Evolutionary conservation across 2,329 filamentous ascomycete species (phyloP).

Genomic region (Escovopsis sp.): DNA sequence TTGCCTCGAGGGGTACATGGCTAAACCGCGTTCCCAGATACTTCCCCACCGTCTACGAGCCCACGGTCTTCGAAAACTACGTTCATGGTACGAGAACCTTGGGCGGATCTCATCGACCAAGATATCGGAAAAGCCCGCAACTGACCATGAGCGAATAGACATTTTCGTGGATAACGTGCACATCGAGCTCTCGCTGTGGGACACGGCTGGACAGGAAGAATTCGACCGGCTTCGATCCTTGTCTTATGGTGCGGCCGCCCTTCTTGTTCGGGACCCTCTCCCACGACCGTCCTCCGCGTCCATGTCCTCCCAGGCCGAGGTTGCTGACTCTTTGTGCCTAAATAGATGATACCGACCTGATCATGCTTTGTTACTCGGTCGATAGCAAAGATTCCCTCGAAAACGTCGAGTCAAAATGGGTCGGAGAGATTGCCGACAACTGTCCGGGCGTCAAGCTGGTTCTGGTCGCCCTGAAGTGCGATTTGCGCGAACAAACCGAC

Average conservation of each 20-base stretch:
- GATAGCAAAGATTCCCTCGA: slow-evolving; percentile 93
- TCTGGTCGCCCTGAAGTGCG: slow-evolving; percentile 90
- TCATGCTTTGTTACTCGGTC: slow-evolving; percentile 98
- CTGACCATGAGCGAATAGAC: slow-evolving; percentile 37
- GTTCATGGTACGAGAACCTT: slow-evolving; percentile 59
- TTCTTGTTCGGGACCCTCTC: not conserved
- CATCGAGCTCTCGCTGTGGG: slow-evolving; percentile 95
- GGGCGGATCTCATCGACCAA: too few species aligned
- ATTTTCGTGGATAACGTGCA: slow-evolving; percentile 97
- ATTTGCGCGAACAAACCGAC: slow-evolving; percentile 64
- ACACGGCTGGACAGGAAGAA: slow-evolving; percentile 97
- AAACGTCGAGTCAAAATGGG: slow-evolving; percentile 98
- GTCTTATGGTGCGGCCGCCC: slow-evolving; percentile 54
- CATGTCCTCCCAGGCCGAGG: too few species aligned
- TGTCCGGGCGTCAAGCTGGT: slow-evolving; percentile 92
- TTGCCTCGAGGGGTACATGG: not conserved
- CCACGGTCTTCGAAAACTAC: slow-evolving; percentile 98
- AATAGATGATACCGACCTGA: slow-evolving; percentile 75
- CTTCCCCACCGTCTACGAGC: slow-evolving; percentile 96
- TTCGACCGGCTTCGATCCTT: slow-evolving; percentile 92
- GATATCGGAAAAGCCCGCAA: not conserved
- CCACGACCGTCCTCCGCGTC: not conserved
- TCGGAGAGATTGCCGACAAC: slow-evolving; percentile 94
- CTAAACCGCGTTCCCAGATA: slow-evolving; percentile 41
- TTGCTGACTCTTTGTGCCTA: slow-evolving; percentile 1